phyloP scores from a whole-genome alignment of 768 basidiomycete species.

The Agaricus subrufescens region DNA sequence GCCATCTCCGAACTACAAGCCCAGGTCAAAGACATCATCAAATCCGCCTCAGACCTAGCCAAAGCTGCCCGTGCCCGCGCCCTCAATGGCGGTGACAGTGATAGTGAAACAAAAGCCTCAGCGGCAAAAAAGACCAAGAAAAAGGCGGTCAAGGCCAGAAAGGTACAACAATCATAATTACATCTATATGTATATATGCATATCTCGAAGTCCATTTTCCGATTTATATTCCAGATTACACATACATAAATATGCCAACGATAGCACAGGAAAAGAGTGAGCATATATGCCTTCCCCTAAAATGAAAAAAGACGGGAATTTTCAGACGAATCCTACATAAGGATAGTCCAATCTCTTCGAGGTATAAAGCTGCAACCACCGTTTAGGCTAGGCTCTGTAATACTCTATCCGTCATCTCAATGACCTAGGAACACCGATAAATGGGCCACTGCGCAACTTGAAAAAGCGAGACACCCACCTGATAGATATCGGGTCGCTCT shows the following conservation, averaged over 20 bases:
- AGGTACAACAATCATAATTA: neutral
- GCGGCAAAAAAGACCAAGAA: slow-evolving; percentile 8
- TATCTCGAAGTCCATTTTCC: neutral
- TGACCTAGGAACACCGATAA: slow-evolving; percentile 40
- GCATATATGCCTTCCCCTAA: neutral
- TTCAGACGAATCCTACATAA: too few relatives aligned
- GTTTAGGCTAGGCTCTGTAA: slow-evolving; percentile 51
- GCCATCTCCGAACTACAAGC: slow-evolving; percentile 9
- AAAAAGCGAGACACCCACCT: slow-evolving; percentile 41
- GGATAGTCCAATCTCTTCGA: neutral
- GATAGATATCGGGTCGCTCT: slow-evolving; percentile 80
- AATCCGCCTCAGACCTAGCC: slow-evolving; percentile 32
- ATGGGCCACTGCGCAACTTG: neutral
- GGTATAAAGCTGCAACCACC: slow-evolving; percentile 1
- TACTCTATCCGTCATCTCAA: slow-evolving; percentile 59
- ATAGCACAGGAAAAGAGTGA: neutral
- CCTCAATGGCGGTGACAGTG: slow-evolving; percentile 3
- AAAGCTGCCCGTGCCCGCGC: slow-evolving; percentile 31
- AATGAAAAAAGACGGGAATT: neutral
- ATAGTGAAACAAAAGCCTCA: neutral
- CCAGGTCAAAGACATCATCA: slow-evolving; percentile 28
- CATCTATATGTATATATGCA: neutral
- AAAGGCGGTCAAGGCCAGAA: slow-evolving; percentile 2
- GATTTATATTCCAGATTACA: neutral
- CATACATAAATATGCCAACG: neutral